Percentiles rank a stretch among this genome's conserved stretches.
phyloP scores from a whole-genome alignment of 441 rosid species.

The Bruguiera hainesii region DNA sequence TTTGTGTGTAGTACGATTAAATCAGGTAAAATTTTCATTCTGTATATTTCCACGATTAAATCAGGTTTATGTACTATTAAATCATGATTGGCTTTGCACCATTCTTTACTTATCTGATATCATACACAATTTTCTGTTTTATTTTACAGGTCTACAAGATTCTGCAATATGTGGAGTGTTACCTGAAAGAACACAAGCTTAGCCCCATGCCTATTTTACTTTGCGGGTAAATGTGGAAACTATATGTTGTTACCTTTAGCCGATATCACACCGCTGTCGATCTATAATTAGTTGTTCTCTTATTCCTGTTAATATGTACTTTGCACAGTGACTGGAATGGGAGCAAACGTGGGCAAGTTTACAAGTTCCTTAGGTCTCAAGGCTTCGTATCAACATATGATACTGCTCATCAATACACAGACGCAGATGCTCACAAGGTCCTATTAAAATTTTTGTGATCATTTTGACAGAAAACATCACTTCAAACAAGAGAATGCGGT shows the following conservation, averaged over 20 bases:
- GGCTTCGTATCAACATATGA: constrained; percentile 89
- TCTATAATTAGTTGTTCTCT: constrained; percentile 13
- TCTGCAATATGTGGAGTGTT: constrained; percentile 71
- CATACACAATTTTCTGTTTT: not conserved
- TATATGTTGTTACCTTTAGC: constrained; percentile 9
- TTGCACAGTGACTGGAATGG: constrained; percentile 83
- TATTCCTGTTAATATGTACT: not conserved
- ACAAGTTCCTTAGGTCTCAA: constrained; percentile 79
- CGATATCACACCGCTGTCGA: constrained; percentile 6
- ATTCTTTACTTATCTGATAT: too few relatives aligned
- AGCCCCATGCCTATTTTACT: constrained; percentile 72
- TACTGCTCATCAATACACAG: constrained; percentile 81
- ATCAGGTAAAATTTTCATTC: constrained; percentile 40
- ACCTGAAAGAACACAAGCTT: constrained; percentile 70
- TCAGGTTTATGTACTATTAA: too few relatives aligned
- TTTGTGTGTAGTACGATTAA: constrained; percentile 61
- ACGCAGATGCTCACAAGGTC: constrained; percentile 90
- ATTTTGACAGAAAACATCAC: not conserved
- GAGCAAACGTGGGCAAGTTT: constrained; percentile 85
- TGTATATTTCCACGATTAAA: too few relatives aligned
- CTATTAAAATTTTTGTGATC: constrained; percentile 16
- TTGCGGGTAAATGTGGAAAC: constrained; percentile 56
- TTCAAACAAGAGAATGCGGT: not conserved
- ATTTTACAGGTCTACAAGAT: constrained; percentile 65
- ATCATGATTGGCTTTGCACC: too few relatives aligned